These are phyloP conservation scores for Debaryomyces nepalensis DNA, from an alignment of 1,139 yeast genomes.

Conservation along the genomic window DNA sequence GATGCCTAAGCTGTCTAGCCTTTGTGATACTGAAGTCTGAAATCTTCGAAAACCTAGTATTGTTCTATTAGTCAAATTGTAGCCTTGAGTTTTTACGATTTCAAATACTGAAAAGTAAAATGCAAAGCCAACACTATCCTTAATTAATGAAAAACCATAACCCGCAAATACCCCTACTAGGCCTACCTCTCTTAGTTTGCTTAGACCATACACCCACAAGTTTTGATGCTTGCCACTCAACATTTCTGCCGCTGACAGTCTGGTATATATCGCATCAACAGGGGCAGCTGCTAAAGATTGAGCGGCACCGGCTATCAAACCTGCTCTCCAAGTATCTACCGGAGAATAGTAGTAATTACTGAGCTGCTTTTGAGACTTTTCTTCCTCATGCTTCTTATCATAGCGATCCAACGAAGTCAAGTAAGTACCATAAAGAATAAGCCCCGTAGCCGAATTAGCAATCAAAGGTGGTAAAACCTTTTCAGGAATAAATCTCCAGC, in stretches of 20 bases:
- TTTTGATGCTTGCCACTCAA: constrained; percentile 70
- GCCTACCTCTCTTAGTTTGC: constrained; percentile 75
- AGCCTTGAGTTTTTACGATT: constrained; percentile 71
- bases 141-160: constrained; percentile 70
- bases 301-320: constrained; percentile 81
- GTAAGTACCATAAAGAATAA: constrained; percentile 82
- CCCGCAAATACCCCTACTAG: constrained; percentile 90
- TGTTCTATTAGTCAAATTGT: constrained; percentile 59
- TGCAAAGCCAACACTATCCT: constrained; percentile 88
- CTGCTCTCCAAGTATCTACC: constrained; percentile 74
- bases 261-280: constrained; percentile 83
- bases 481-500: constrained; percentile 87
- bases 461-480: constrained; percentile 83
- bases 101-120: constrained; percentile 86
- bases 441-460: constrained; percentile 87
- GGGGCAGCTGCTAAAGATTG: constrained; percentile 96
- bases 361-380: constrained; percentile 11
- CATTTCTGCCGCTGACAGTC: constrained; percentile 77
- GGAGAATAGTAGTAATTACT: constrained; percentile 32
- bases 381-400: constrained; percentile 17
- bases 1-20: constrained; percentile 27
- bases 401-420: constrained; percentile 52
- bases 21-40: constrained; percentile 28
- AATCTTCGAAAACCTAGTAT: constrained; percentile 57
- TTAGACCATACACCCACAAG: constrained; percentile 75